Percentiles rank a stretch among this genome's conserved stretches.
These are phyloP conservation scores for Annulohypoxylon stygium DNA, from an alignment of 495 filamentous ascomycete species.

Conservation along the genomic window DNA sequence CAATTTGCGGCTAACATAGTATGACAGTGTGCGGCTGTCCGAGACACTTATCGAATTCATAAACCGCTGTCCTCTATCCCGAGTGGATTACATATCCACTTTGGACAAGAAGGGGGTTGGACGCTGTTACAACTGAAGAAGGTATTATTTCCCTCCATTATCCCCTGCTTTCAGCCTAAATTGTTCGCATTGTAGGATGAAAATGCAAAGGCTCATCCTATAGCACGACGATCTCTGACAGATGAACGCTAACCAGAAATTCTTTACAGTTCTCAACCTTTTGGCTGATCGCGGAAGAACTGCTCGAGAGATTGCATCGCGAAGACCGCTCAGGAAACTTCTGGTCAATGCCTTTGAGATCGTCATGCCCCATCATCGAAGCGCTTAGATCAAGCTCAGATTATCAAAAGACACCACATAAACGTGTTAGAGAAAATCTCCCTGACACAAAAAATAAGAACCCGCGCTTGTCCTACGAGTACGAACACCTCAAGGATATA, in stretches of 20 bases:
- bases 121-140: conserved; percentile 44
- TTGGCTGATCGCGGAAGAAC: conserved; percentile 25
- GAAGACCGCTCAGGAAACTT: conserved; percentile 11
- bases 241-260: conserved; percentile 3
- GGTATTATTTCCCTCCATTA: conserved; percentile 19
- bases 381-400: background rate
- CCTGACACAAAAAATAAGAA: background rate
- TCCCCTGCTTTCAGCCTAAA: background rate
- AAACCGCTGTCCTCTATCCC: conserved; percentile 22
- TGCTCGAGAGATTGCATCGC: conserved; percentile 21
- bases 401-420: too few relatives aligned
- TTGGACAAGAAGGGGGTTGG: conserved; percentile 39
- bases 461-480: background rate
- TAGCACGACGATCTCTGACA: background rate
- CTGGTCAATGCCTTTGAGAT: background rate
- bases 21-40: conserved; percentile 31
- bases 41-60: conserved; percentile 38
- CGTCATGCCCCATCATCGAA: background rate
- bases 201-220: background rate
- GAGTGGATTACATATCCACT: conserved; percentile 39
- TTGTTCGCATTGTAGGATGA: background rate
- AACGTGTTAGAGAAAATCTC: background rate
- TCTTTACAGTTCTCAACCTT: conserved; percentile 31
- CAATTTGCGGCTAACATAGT: conserved; percentile 10
- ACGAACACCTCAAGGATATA: background rate